Evolutionary conservation across 2,329 filamentous ascomycete species (phyloP), one percentile per base, ranked within the genome.

Genomic region (Diaporthe velutina): DNA sequence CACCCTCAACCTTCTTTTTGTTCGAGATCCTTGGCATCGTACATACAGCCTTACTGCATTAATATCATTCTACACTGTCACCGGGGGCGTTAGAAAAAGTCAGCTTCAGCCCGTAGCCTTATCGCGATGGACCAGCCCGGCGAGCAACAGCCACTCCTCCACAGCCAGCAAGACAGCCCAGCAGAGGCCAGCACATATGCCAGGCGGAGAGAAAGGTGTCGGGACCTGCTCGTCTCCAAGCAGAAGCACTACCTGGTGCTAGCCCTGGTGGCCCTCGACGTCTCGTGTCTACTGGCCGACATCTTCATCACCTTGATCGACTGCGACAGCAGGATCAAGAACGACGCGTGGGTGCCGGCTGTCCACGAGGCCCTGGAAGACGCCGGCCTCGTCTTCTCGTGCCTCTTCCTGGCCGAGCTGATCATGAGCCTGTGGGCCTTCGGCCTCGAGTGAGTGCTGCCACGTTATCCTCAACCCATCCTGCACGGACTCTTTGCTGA

Each of bases 391-490:
- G 84, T 89, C 2, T 91, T 94, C 79, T 92, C 90, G 73, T 90
- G 87, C 77, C 79, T 93, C 38, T 94, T 94, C 80, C 86, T 94
- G 84, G 78, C 87, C 0, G 93, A 94, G 82, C 82, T 94, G 81
- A 72, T 88, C 13, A 83, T 88, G 3, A 89, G 87, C 40, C 81
- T 93, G 3, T 90, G 90, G 84, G 90, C 90, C 4, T 93, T 92
- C 84, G 92, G 92, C 2, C 82, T 85, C 42, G 78, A 83, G 91
- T 93, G 83, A 80, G 87, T 84, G 52, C 58, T 52, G 42, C 67
- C 60, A 70, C 67, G 70, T 74, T 55, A 58, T 74, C 45, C 57
- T 8, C 40, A 15, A 38, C 13, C 30, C 19, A 38, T 10, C 15
- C n/a, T 70, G 6, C 52, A 28, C 30, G 38, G 30, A 50, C 58